A percentile compares a stretch with the other conserved stretches of the same genome.
Evolutionary conservation across 2,329 filamentous ascomycete species (phyloP).

Genomic region (Penicillium frequentans): DNA sequence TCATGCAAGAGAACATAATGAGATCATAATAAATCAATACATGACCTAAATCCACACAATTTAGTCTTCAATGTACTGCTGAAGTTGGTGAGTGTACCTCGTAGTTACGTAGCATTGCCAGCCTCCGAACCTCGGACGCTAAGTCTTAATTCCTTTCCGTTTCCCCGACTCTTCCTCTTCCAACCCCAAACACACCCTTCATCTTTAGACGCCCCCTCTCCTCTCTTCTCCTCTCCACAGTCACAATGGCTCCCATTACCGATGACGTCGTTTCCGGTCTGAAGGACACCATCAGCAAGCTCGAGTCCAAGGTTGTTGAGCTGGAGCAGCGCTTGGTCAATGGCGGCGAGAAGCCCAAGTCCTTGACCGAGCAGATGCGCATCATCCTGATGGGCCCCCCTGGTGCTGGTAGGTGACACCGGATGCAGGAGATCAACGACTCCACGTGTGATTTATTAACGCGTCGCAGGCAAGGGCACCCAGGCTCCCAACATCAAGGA

Average conservation of each 20-base stretch:
- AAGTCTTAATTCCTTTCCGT: slow-evolving; percentile 22
- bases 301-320: slow-evolving; percentile 82
- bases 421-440: not conserved
- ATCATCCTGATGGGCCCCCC: slow-evolving; percentile 98
- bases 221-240: slow-evolving; percentile 12
- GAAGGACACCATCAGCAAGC: slow-evolving; percentile 76
- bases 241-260: slow-evolving; percentile 82
- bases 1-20: no score
- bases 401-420: slow-evolving; percentile 71
- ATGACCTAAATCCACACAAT: not conserved
- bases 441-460: slow-evolving; percentile 16
- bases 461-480: slow-evolving; percentile 83
- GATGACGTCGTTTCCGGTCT: slow-evolving; percentile 78
- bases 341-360: slow-evolving; percentile 53
- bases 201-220: slow-evolving; percentile 11
- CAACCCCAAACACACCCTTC: slow-evolving; percentile 12
- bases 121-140: slow-evolving; percentile 34
- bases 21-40: not conserved
- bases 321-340: slow-evolving; percentile 71
- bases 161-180: slow-evolving; percentile 18
- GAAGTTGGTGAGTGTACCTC: not conserved
- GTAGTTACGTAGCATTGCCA: slow-evolving; percentile 1
- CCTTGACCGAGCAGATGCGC: slow-evolving; percentile 67
- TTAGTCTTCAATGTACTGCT: not conserved
- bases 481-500: slow-evolving; percentile 98